A percentile compares a stretch with the other conserved stretches of the same genome.
These are phyloP conservation scores for Auxenochlorella pyrenoidosa DNA, from an alignment of 139 green algal species.

Conservation along the genomic window DNA sequence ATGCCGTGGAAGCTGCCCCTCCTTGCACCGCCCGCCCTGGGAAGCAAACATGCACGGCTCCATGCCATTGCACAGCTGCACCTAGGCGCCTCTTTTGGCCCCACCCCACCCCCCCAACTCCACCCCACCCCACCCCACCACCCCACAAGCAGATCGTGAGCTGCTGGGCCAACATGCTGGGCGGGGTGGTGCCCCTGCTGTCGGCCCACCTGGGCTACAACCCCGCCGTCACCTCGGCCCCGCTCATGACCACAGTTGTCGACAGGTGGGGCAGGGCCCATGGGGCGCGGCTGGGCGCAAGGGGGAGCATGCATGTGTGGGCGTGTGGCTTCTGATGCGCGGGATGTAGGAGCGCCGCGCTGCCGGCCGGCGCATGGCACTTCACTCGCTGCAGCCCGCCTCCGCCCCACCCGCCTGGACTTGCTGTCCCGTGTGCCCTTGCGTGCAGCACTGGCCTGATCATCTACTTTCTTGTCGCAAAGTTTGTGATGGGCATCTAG, in stretches of 20 bases:
- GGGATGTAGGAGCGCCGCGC: neutral
- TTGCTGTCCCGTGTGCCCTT: neutral
- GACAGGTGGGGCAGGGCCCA: conserved; percentile 54
- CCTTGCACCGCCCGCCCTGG: too few relatives aligned
- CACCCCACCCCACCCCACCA: neutral
- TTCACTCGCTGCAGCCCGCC: too few relatives aligned
- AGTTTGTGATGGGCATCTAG: conserved; percentile 43
- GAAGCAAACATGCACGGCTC: neutral
- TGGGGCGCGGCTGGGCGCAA: neutral
- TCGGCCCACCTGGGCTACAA: conserved; percentile 62
- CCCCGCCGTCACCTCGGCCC: conserved; percentile 73
- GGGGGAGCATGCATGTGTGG: neutral
- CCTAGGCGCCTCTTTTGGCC: too few relatives aligned
- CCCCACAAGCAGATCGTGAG: conserved; percentile 62
- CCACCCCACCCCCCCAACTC: neutral
- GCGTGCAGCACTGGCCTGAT: conserved; percentile 50
- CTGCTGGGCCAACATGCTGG: conserved; percentile 74
- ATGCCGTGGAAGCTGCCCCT: too few relatives aligned
- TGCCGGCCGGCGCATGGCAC: too few relatives aligned
- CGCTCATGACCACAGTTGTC: conserved; percentile 78
- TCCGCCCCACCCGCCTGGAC: neutral
- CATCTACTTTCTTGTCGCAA: conserved; percentile 75
- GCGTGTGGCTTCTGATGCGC: neutral
- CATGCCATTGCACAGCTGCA: neutral
- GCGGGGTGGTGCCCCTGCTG: conserved; percentile 67